Evolutionary conservation across 2,329 filamentous ascomycete genomes (phyloP).

Genomic region (Alternaria alternata): DNA sequence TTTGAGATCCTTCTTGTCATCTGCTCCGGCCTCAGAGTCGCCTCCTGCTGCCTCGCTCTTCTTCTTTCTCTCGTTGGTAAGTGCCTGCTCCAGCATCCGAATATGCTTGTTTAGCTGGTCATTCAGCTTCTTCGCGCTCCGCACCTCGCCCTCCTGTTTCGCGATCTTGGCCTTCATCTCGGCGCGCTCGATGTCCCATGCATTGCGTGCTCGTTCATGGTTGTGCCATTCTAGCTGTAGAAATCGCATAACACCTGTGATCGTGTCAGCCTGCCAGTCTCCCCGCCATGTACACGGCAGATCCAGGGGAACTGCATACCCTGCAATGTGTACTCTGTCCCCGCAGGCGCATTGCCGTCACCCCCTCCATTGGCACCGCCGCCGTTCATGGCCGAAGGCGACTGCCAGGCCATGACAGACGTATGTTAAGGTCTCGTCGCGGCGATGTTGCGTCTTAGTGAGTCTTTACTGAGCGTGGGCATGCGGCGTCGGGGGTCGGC

Average conservation of each 20-base stretch:
- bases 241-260: constrained; percentile 94
- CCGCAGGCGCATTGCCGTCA: constrained; percentile 61
- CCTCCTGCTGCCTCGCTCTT: constrained; percentile 62
- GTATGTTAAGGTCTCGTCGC: constrained; percentile 28
- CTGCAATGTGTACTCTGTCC: constrained; percentile 77
- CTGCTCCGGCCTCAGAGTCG: constrained; percentile 59
- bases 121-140: constrained; percentile 86
- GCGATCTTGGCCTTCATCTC: constrained; percentile 99
- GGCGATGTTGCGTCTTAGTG: constrained; percentile 34
- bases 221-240: constrained; percentile 99
- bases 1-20: constrained; percentile 45
- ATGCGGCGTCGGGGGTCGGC: constrained; percentile 41
- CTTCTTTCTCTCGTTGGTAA: constrained; percentile 82
- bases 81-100: constrained; percentile 83
- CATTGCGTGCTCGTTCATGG: constrained; percentile 95
- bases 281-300: constrained; percentile 6
- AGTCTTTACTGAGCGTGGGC: constrained; percentile 33
- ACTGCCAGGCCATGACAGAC: constrained; percentile 73
- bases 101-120: constrained; percentile 92
- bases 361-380: constrained; percentile 61
- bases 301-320: constrained; percentile 55
- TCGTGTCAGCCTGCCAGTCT: constrained; percentile 25
- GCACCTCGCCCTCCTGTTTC: constrained; percentile 86
- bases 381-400: constrained; percentile 68
- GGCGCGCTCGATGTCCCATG: constrained; percentile 98